Conservation (phyloP, 2,329 filamentous ascomycete species). For the Penicillium sp. region DNA sequence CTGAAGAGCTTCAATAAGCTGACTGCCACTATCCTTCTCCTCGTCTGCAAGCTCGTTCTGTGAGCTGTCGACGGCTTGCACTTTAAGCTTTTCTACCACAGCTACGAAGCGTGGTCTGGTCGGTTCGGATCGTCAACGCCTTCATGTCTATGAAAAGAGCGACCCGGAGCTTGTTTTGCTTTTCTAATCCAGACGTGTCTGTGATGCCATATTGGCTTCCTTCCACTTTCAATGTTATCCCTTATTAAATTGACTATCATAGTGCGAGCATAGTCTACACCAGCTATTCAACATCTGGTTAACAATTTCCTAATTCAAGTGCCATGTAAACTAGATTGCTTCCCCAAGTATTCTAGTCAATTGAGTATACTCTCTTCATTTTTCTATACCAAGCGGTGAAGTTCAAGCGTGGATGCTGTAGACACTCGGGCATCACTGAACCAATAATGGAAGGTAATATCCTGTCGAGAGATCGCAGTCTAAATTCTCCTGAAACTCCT, state of each 20-base stretch:
- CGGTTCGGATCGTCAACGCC: background rate
- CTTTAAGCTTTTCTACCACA: background rate
- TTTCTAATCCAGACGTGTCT: background rate
- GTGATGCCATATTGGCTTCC: background rate
- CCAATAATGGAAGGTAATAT: background rate
- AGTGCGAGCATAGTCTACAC: background rate
- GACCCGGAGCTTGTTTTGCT: background rate
- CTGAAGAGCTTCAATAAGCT: background rate
- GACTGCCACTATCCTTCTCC: background rate
- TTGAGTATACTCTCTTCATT: background rate
- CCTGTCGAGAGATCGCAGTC: constrained; percentile 2
- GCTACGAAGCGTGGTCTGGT: background rate
- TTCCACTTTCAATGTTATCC: too few relatives aligned
- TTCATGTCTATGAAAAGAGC: background rate
- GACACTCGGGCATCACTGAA: background rate
- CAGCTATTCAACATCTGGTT: background rate
- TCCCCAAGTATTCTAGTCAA: background rate
- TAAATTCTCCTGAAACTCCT: background rate
- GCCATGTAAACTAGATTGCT: background rate
- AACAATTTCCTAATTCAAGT: background rate
- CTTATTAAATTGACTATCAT: background rate
- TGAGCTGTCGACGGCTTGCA: background rate
- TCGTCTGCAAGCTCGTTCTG: background rate
- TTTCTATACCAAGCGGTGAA: background rate
- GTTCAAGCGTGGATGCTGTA: background rate